phyloP scores from a whole-genome alignment of 371 early-diverging fungal species.

The Rhizopus delemar region DNA sequence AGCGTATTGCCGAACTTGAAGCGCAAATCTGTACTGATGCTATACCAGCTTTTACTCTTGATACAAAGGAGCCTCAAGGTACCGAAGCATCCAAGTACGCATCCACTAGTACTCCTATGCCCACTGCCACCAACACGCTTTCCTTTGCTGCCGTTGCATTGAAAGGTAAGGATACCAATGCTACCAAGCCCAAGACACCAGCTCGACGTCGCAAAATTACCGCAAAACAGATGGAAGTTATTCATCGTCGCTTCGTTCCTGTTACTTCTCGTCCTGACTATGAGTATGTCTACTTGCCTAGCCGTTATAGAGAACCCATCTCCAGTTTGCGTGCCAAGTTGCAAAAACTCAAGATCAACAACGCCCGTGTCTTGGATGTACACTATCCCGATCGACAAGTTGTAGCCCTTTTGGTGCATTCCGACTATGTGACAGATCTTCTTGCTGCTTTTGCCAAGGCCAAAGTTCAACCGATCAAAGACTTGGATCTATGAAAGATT shows the following conservation, averaged over 20 bases:
- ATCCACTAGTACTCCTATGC: too few relatives aligned
- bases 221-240: neutral
- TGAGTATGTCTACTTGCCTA: neutral
- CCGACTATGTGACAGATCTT: neutral
- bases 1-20: too few relatives aligned
- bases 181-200: too few relatives aligned
- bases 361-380: slow-evolving; percentile 3
- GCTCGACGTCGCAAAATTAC: neutral
- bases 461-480: neutral
- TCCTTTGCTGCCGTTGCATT: too few relatives aligned
- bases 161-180: too few relatives aligned
- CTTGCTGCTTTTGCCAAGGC: neutral
- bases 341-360: neutral
- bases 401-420: slow-evolving; percentile 4
- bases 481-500: slow-evolving; percentile 1
- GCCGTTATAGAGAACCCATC: slow-evolving; percentile 1
- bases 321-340: neutral
- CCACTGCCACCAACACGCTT: too few relatives aligned
- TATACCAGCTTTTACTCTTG: too few relatives aligned
- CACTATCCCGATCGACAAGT: slow-evolving; percentile 9
- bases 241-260: neutral
- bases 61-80: too few relatives aligned
- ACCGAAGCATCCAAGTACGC: too few relatives aligned
- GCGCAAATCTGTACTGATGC: too few relatives aligned
- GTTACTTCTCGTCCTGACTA: neutral